Evolutionary conservation across 257 asterid species (phyloP).

Genomic region (Nicotiana paniculata): DNA sequence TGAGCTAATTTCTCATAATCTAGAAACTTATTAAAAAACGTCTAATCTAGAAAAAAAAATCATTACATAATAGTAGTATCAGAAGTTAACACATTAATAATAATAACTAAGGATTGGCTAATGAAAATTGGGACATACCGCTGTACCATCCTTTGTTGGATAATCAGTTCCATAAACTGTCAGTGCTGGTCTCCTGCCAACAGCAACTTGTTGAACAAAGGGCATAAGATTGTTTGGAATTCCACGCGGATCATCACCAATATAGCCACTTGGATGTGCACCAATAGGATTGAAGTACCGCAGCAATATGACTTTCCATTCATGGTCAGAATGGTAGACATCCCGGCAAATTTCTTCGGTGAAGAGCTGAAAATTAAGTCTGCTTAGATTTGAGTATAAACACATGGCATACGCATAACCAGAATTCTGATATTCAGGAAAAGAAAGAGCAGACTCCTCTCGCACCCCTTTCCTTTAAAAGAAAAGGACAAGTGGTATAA

Average conservation of each 20-base stretch:
- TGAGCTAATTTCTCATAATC: not conserved
- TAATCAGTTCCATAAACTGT: constrained; percentile 66
- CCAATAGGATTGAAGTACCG: constrained; percentile 98
- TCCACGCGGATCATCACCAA: constrained; percentile 98
- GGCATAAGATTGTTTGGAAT: constrained; percentile 98
- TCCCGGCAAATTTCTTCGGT: constrained; percentile 96
- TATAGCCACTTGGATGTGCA: constrained; percentile 87
- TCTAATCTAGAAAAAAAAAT: not conserved
- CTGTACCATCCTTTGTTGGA: constrained; percentile 11
- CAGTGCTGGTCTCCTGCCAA: constrained; percentile 81
- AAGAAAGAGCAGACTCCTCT: not conserved
- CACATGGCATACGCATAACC: not conserved
- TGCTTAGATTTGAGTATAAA: constrained; percentile 12
- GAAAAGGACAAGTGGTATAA: not conserved
- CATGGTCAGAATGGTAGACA: constrained; percentile 54
- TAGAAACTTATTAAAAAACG: not conserved
- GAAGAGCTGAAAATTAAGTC: constrained; percentile 53
- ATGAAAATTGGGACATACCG: not conserved
- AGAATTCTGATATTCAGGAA: constrained; percentile 1
- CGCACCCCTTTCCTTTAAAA: not conserved
- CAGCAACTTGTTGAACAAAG: constrained; percentile 96
- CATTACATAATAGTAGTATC: not conserved
- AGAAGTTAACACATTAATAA: not conserved
- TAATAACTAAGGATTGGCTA: not conserved
- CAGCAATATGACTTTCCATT: constrained; percentile 87